Base-by-base conservation (phyloP, 2,329 filamentous ascomycete species). In the Geosmithia putterillii region DNA sequence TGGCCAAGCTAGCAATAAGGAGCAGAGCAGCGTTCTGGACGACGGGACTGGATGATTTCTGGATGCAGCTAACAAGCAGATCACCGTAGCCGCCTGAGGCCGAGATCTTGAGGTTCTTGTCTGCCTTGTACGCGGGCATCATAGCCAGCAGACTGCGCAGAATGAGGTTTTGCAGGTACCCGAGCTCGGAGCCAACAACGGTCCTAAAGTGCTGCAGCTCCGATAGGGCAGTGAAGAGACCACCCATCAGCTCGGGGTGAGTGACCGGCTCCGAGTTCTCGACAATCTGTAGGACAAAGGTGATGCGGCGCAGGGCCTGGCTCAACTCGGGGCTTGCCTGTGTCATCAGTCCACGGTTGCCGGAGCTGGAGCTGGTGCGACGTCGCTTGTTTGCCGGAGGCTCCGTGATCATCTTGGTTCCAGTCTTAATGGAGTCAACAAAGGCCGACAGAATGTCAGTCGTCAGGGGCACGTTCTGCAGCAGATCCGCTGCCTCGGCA, bases 11-110 rank as follows among this genome's bases (percentile, higher is more conserved):
- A 20, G 90, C 88, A 45, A 96, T 86, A 21, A 98, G 70, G 8
- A 96, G 75, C 14, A 98, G 71, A 4, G 92, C 89, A 6, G 83
- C 81, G 56, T 94, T 95, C 58, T 96, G 94, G 7, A 98, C 88
- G 49, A 95, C 87, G 1, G 89, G 88, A 59, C 85, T 95, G 21
- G 86, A 79, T 0, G 89, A 94, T 48, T 86, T 89, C 55, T 94
- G 85, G 38, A 98, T 85, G 65, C 89, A 95, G 56, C 94, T 89
- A 41, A 96, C 88, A 44, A 98, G 79, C 39, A 96, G 65, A 58
- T 98, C 92, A 3, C 87, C 86, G 45, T 94, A 81, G 35, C 95
- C 83, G 34, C 80, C 81, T 2, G 85, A 82, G 39, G 79, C 78
- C 58, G 94, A 86, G 45, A 94, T 81, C 45, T 76, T 74, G 36